phyloP scores from a whole-genome alignment of 208 protist genomes.

The Crithidia acanthocephali region DNA sequence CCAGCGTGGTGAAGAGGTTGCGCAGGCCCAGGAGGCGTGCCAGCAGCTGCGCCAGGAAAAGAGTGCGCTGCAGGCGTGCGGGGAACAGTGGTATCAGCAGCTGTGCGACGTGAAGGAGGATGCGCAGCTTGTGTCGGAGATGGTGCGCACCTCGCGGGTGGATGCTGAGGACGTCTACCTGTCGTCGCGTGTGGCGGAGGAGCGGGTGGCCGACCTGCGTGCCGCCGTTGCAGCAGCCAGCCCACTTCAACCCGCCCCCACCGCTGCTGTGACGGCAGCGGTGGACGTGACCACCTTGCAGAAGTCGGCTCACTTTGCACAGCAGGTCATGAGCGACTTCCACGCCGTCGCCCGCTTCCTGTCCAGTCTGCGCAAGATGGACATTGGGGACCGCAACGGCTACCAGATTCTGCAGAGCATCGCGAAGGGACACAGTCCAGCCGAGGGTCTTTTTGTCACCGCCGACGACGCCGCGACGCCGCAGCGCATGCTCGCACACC shows the following conservation, averaged over 20 bases:
- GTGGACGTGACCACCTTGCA: slow-evolving; percentile 21
- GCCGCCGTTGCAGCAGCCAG: slow-evolving; percentile 20
- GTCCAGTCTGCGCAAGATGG: slow-evolving; percentile 71
- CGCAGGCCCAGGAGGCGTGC: slow-evolving; percentile 41
- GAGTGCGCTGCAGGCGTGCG: slow-evolving; percentile 26
- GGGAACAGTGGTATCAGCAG: slow-evolving; percentile 48
- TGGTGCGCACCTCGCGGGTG: slow-evolving; percentile 54
- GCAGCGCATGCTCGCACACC: slow-evolving; percentile 11
- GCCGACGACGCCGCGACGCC: slow-evolving; percentile 27
- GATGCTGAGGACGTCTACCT: slow-evolving; percentile 60
- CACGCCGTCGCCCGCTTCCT: slow-evolving; percentile 68
- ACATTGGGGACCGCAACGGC: slow-evolving; percentile 55
- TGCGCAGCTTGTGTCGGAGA: slow-evolving; percentile 71
- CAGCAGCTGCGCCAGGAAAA: slow-evolving; percentile 47
- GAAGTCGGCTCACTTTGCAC: slow-evolving; percentile 53
- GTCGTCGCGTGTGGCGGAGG: slow-evolving; percentile 22
- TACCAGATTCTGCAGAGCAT: slow-evolving; percentile 50
- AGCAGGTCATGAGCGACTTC: slow-evolving; percentile 72
- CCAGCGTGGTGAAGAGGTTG: slow-evolving; percentile 34
- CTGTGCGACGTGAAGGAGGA: slow-evolving; percentile 70
- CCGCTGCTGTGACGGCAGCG: background rate
- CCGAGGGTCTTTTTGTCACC: slow-evolving; percentile 38
- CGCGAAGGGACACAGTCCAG: slow-evolving; percentile 39
- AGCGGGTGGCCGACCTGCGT: slow-evolving; percentile 13
- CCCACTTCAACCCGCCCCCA: background rate